Conservation (phyloP, 139 green algal genomes). For the Chara braunii region DNA sequence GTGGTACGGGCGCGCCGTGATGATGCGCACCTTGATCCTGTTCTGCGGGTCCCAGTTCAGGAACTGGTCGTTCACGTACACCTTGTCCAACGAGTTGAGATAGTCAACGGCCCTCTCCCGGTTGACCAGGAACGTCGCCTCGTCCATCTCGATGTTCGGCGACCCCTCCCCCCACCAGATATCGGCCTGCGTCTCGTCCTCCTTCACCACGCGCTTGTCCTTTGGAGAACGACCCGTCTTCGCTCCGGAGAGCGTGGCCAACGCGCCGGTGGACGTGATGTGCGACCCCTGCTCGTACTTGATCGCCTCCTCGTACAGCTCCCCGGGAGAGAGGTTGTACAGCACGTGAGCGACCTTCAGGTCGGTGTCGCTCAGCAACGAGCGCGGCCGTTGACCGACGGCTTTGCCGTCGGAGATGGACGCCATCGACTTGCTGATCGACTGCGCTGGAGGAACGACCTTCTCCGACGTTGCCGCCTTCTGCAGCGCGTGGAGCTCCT, state of each 20-base stretch:
- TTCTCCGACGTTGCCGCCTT: too few relatives aligned
- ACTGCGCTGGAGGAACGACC: too few relatives aligned
- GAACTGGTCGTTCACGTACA: conserved; percentile 35
- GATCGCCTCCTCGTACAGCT: conserved; percentile 34
- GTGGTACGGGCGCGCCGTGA: conserved; percentile 84
- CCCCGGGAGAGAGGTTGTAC: conserved; percentile 33
- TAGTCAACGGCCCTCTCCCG: conserved; percentile 34
- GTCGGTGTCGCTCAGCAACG: conserved; percentile 31
- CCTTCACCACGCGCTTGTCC: conserved; percentile 88
- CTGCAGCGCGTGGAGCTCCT: conserved; percentile 27
- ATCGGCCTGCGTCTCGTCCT: conserved; percentile 41
- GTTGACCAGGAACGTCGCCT: conserved; percentile 36
- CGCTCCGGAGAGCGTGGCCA: conserved; percentile 67
- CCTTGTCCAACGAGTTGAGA: conserved; percentile 36
- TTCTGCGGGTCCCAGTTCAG: conserved; percentile 32
- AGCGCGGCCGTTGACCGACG: too few relatives aligned
- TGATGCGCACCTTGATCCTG: conserved; percentile 39
- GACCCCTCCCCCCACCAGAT: conserved; percentile 43
- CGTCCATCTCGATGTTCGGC: conserved; percentile 37
- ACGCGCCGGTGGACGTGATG: conserved; percentile 59
- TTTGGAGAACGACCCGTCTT: conserved; percentile 83
- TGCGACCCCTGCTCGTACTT: conserved; percentile 34
- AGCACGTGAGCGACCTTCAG: conserved; percentile 33
- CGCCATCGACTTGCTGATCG: too few relatives aligned
- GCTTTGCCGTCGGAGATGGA: too few relatives aligned